phyloP scores from a whole-genome alignment of 768 basidiomycete genomes.

The Tulasnella sp. region DNA sequence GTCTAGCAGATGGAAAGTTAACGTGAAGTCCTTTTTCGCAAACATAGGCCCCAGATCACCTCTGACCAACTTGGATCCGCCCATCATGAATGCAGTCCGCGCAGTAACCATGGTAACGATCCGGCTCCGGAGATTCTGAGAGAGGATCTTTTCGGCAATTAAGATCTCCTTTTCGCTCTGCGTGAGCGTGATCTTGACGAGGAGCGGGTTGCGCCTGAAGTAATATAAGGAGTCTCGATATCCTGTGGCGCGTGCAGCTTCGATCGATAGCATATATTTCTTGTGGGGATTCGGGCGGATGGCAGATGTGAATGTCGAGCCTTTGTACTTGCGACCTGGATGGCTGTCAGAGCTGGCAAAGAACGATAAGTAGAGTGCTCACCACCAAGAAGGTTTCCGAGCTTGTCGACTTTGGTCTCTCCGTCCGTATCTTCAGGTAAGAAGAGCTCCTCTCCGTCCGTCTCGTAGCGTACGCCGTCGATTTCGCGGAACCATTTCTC shows the following conservation, averaged over 20 bases:
- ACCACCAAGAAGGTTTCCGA: slow-evolving; percentile 82
- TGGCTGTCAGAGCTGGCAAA: slow-evolving; percentile 12
- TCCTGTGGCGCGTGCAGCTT: slow-evolving; percentile 91
- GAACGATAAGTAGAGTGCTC: slow-evolving; percentile 25
- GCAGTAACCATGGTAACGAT: slow-evolving; percentile 92
- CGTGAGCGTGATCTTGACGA: slow-evolving; percentile 83
- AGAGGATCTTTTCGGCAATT: slow-evolving; percentile 79
- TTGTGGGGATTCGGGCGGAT: slow-evolving; percentile 66
- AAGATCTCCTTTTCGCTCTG: slow-evolving; percentile 88
- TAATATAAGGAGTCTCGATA: slow-evolving; percentile 98
- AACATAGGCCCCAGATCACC: slow-evolving; percentile 41
- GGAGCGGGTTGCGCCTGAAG: slow-evolving; percentile 82
- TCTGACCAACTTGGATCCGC: slow-evolving; percentile 83
- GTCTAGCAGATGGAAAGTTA: slow-evolving; percentile 36
- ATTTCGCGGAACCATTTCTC: slow-evolving; percentile 29
- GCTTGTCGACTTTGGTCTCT: slow-evolving; percentile 80
- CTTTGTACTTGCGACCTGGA: slow-evolving; percentile 78
- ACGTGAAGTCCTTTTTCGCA: neutral
- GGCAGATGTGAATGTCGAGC: slow-evolving; percentile 77
- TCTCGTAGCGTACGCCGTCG: slow-evolving; percentile 60
- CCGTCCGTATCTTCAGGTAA: slow-evolving; percentile 78
- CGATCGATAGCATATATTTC: slow-evolving; percentile 92
- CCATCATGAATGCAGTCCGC: slow-evolving; percentile 85
- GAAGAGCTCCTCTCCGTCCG: slow-evolving; percentile 83
- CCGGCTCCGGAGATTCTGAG: slow-evolving; percentile 76